Base-by-base conservation (phyloP, 768 basidiomycete genomes). In the Kwoniella dendrophila region DNA sequence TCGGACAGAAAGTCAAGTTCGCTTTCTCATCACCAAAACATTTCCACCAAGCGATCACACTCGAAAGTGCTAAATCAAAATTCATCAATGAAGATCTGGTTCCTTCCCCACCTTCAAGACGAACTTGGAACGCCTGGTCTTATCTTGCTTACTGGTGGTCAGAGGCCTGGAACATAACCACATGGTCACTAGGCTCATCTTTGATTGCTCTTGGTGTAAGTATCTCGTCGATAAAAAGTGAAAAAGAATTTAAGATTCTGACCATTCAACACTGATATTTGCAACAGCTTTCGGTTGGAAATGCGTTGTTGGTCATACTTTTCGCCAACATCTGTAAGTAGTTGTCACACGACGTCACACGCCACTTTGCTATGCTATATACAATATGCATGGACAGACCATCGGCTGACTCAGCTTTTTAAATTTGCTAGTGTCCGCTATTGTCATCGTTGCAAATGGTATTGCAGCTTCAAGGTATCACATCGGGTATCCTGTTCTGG, bases 401-500 rank as follows among this genome's bases (percentile, higher is more conserved):
- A n/a, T n/a, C n/a, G n/a, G 32, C 48, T 41, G 48, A 45, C 44
- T 32, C 43, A 40, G 60, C 52, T 41, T 41, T 41, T 6, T 7
- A 36, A 36, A 20, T 20, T 43, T 43, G 6, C 6, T 30, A 62
- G 55, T 69, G 8, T 62, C 67, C 38, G 67, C 64, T 30, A 26
- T 66, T 29, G 61, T 61, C 16, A 69, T 69, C 48, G 64, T 64
- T 36, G 50, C 58, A 54, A 69, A 69, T 48, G 59, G 59, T 36
- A 36, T 65, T 20, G 60, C 63, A 18, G 67, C 67, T 16, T 49
- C 64, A 22, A 38, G 52, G 43, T 69, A 69, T 45, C 64, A 69
- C 34, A 57, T 69, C 40, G 67, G 67, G 14, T 69, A 69, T 34
- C 67, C 67, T 20, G 67, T 69, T 1, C 33, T 64, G 27, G 64